Percentiles rank a stretch among this genome's conserved stretches.
phyloP scores from a whole-genome alignment of 495 filamentous ascomycete species.

The Bombardia bombarda region DNA sequence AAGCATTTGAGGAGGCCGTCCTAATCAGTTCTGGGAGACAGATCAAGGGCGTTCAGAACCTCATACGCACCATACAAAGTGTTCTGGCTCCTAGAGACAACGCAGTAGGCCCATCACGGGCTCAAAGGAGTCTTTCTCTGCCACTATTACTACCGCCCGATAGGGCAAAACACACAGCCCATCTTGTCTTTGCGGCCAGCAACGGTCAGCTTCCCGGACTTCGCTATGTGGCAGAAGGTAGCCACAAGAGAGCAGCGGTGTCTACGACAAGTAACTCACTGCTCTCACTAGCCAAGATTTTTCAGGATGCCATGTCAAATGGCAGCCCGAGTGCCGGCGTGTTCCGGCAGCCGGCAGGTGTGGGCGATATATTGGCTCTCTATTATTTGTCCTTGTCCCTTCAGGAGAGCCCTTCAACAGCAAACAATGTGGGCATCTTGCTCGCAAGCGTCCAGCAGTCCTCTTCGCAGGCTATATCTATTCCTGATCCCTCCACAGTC shows the following conservation, averaged over 20 bases:
- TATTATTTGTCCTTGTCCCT: slow-evolving; percentile 95
- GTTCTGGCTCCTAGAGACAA: slow-evolving; percentile 49
- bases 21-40: slow-evolving; percentile 74
- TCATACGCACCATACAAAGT: slow-evolving; percentile 74
- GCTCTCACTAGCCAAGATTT: slow-evolving; percentile 93
- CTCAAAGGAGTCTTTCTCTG: slow-evolving; percentile 8
- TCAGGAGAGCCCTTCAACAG: slow-evolving; percentile 93
- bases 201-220: slow-evolving; percentile 77
- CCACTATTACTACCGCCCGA: slow-evolving; percentile 77
- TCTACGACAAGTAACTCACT: slow-evolving; percentile 95
- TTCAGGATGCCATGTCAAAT: slow-evolving; percentile 95
- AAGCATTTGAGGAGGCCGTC: slow-evolving; percentile 92
- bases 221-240: slow-evolving; percentile 61
- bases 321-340: slow-evolving; percentile 52
- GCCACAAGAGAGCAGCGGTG: slow-evolving; percentile 71
- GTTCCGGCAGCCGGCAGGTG: slow-evolving; percentile 56
- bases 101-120: slow-evolving; percentile 18
- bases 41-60: slow-evolving; percentile 62
- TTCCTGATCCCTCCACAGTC: slow-evolving; percentile 18
- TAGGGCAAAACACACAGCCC: slow-evolving; percentile 73
- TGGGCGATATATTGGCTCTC: slow-evolving; percentile 88
- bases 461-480: slow-evolving; percentile 29
- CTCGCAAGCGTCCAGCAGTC: slow-evolving; percentile 88
- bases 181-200: slow-evolving; percentile 68
- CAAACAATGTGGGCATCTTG: slow-evolving; percentile 97